A percentile compares a stretch with the other conserved stretches of the same genome.
These are phyloP conservation scores for Vanderwaltozyma tropicalis DNA, from an alignment of 805 yeast species.

Conservation along the genomic window DNA sequence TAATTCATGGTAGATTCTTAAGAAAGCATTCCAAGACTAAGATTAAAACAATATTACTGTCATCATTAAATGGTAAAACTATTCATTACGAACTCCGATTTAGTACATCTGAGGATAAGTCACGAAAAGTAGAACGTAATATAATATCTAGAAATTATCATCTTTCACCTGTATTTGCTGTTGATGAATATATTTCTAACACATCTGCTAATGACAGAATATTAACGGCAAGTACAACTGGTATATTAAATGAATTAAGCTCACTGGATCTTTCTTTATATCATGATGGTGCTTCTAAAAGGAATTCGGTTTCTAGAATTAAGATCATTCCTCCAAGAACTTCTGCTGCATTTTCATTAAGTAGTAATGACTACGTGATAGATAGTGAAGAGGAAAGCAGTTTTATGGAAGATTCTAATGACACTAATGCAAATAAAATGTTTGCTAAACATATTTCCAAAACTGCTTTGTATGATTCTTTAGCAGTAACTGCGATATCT, in stretches of 20 bases:
- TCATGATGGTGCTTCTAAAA: conserved; percentile 5
- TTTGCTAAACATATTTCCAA: conserved; percentile 7
- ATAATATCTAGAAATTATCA: conserved; percentile 13
- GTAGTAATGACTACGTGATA: conserved; percentile 1
- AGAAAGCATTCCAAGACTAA: conserved; percentile 7
- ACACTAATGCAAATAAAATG: not conserved
- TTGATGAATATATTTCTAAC: conserved; percentile 9
- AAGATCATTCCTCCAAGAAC: conserved; percentile 10
- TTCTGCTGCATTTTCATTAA: conserved; percentile 6
- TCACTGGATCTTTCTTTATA: conserved; percentile 13
- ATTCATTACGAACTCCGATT: conserved; percentile 16
- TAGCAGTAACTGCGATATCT: conserved; percentile 11
- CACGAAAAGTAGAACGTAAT: conserved; percentile 10
- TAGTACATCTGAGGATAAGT: not conserved
- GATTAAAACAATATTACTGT: conserved; percentile 11
- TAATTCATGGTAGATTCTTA: conserved; percentile 11
- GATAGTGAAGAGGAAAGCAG: not conserved
- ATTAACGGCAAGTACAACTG: conserved; percentile 13
- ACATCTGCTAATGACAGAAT: conserved; percentile 8
- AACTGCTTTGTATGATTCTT: conserved; percentile 10
- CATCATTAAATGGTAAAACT: conserved; percentile 17
- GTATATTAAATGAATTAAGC: conserved; percentile 13
- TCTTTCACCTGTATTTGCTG: conserved; percentile 11
- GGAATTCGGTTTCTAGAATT: not conserved
- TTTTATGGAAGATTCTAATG: not conserved